These are phyloP conservation scores for Leptodermis oblonga DNA, from an alignment of 257 asterid genomes.

Conservation along the genomic window DNA sequence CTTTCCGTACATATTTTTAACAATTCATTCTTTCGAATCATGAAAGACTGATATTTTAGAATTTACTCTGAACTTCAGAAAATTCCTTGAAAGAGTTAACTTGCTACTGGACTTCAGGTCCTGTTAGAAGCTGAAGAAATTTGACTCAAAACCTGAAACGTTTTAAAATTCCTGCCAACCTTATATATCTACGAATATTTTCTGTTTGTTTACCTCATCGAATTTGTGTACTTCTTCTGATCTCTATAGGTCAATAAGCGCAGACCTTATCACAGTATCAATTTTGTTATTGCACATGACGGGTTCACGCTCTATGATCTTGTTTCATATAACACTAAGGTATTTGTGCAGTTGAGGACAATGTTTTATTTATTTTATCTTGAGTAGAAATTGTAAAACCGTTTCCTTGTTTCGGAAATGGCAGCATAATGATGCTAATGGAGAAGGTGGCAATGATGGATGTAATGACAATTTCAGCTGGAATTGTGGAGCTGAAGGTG, in stretches of 20 bases:
- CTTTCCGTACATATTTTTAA: neutral
- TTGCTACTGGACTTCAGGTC: slow-evolving; percentile 1
- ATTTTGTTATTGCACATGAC: slow-evolving; percentile 89
- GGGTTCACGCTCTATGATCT: slow-evolving; percentile 93
- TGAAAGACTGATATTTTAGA: too few relatives aligned
- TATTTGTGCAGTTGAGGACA: slow-evolving; percentile 26
- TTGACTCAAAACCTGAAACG: neutral
- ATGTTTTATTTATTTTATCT: neutral
- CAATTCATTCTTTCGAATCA: neutral
- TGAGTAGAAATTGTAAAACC: slow-evolving; percentile 3
- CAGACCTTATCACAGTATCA: slow-evolving; percentile 82
- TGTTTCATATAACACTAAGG: slow-evolving; percentile 90
- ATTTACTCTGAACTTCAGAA: neutral
- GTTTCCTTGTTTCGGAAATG: slow-evolving; percentile 15
- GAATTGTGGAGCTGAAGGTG: slow-evolving; percentile 97
- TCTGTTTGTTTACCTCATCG: neutral
- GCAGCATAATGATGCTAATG: slow-evolving; percentile 96
- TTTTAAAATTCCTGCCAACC: neutral
- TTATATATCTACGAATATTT: neutral
- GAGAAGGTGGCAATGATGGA: slow-evolving; percentile 98
- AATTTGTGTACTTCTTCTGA: slow-evolving; percentile 9
- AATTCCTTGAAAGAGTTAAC: neutral
- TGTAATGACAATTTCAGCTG: slow-evolving; percentile 91
- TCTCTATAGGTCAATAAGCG: slow-evolving; percentile 72
- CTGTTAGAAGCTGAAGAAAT: neutral